These are phyloP conservation scores for Cladosporium halotolerans DNA, from an alignment of 2,329 filamentous ascomycete genomes.

Conservation along the genomic window DNA sequence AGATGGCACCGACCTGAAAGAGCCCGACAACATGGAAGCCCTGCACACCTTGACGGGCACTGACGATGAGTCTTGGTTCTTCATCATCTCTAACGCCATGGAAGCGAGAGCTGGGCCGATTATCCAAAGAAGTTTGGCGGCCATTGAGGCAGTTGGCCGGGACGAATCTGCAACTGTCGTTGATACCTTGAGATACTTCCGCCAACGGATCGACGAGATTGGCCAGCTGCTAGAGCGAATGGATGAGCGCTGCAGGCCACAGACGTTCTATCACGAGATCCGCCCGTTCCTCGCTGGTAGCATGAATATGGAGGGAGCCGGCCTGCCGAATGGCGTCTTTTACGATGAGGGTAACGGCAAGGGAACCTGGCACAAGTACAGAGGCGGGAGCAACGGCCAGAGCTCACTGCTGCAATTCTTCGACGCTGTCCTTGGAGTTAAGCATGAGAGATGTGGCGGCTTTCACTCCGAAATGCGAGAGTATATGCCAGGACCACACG, in stretches of 20 bases:
- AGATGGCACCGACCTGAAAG: constrained; percentile 62
- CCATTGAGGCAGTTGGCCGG: constrained; percentile 39
- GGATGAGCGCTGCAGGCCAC: constrained; percentile 45
- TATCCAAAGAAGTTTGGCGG: constrained; percentile 41
- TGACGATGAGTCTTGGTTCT: constrained; percentile 85
- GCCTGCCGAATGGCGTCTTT: constrained; percentile 46
- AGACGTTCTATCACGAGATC: constrained; percentile 48
- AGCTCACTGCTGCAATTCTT: constrained; percentile 50
- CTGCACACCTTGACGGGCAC: constrained; percentile 87
- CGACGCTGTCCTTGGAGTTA: constrained; percentile 47
- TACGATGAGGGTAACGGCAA: constrained; percentile 46
- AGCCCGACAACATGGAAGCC: constrained; percentile 77
- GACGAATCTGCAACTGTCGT: constrained; percentile 35
- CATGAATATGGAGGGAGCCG: constrained; percentile 48
- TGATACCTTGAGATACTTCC: constrained; percentile 35
- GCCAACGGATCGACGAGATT: constrained; percentile 38
- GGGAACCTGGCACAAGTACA: constrained; percentile 46
- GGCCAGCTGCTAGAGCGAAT: constrained; percentile 42
- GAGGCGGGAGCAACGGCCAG: constrained; percentile 51
- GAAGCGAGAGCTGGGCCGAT: constrained; percentile 45
- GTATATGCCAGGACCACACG: constrained; percentile 50
- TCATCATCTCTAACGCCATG: constrained; percentile 48
- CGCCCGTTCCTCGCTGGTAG: constrained; percentile 47
- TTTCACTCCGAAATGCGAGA: constrained; percentile 42
- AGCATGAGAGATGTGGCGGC: constrained; percentile 31